Evolutionary conservation across 352 stramenopile species (phyloP), one percentile per base, ranked within the genome.

Genomic region (Phytophthora quininea): DNA sequence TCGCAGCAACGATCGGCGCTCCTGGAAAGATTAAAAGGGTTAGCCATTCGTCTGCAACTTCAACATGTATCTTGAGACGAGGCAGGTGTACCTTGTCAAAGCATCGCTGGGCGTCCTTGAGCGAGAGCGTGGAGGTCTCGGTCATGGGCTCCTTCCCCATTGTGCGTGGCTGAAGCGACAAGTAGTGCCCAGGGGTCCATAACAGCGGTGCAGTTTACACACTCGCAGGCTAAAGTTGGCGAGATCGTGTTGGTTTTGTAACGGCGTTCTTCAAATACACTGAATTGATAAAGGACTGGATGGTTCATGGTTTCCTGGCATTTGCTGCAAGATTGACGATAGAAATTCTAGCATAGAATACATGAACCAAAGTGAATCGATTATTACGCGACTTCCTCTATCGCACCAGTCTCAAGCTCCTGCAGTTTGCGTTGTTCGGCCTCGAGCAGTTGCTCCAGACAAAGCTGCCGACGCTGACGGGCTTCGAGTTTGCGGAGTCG

Each of bases 41-140:
- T 54, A 14, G 55, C 37, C 57, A 69, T 66, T 64, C 46, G 50
- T 61, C 46, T 66, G 69, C 46, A 67, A 62, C 56, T 67, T 76
- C 59, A 76, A 73, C 56, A 29, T 64, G 35, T 11, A 40, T 40
- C 35, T 11, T 33, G 31, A 50, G 31, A 58, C 19, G 45, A 46
- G 27, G 32, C 43, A 31, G 51, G n/a, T 31, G 32, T 68, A 87
- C 78, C 78, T 92, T 89, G 54, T 92, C 84, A 46, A 91, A 92
- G 64, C 84, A 92, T 31, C 79, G 82, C 73, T 92, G 82, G 14
- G 85, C 72, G 49, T 91, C 79, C 54, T 89, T 90, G 58, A 92
- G 71, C n/a, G 80, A 86, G 40, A 91, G 69, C 60, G 79, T 82
- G 32, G 74, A 64, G 60, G 62, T 58, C 40, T 66, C 24, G 40